Base-by-base conservation (phyloP, 1,139 yeast genomes). In the Blastobotrys serpentis region DNA sequence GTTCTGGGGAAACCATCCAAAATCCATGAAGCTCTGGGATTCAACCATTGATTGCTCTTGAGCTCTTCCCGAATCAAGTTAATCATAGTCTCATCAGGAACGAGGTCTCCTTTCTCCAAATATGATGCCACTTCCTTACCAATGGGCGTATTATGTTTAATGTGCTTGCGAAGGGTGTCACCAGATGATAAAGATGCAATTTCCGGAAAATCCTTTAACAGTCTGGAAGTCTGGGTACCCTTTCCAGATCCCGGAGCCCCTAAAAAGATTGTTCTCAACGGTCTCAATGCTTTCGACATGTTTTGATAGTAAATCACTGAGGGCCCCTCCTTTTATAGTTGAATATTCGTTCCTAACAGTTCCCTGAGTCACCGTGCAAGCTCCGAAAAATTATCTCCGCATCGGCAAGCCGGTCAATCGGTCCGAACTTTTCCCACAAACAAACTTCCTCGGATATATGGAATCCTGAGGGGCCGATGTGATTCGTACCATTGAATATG, bases 231-330 rank as follows among this genome's bases (percentile, higher is more conserved):
- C 57, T 85, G 87, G 0, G 98, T 90, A 1, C 97, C 97, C 63
- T 90, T 90, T 1, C 97, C 97, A 1, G 96, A 77, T 0, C 97
- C 98, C 0, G 97, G 98, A 0, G 97, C 96, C 3, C 97, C 97
- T 45, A 89, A 69, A 7, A 89, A 72, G 30, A 89, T 72, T 39
- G 88, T 68, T 56, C 96, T 70, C 34, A 86, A 63, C 1, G 95
- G 86, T 46, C 64, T 59, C 34, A 56, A 43, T 18, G 44, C 13
- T n/a, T 25, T 25, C 10, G 42, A 21, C 43, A 42, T 43, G 39
- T 33, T 19, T 14, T 33, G 32, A 23, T 23, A 10, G 26, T 37
- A 19, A 14, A 4, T 6, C n/a, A 34, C n/a, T n/a, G n/a, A n/a
- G n/a, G n/a, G n/a, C n/a, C n/a, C n/a, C n/a, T n/a, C n/a, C n/a